Percentiles rank a stretch among this genome's conserved stretches.
Conservation (phyloP, 164 flowering plant genomes). For the Hamamelis virginiana region DNA sequence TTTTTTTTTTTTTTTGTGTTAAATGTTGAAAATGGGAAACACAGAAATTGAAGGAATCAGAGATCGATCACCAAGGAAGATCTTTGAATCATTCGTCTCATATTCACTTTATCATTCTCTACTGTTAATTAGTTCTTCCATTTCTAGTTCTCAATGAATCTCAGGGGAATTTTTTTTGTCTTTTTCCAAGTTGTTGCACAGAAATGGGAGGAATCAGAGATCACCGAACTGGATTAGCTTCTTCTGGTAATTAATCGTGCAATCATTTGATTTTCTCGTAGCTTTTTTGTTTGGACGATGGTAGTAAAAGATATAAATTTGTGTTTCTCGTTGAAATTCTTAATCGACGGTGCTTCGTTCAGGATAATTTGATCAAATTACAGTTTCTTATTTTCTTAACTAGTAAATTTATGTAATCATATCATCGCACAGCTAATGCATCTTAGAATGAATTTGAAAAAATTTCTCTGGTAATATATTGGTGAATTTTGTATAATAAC, state of each 20-base stretch:
- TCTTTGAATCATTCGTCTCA: constrained; percentile 1
- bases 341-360: background rate
- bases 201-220: constrained; percentile 77
- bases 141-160: background rate
- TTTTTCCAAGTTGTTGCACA: constrained; percentile 67
- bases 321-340: background rate
- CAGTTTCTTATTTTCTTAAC: too few relatives aligned
- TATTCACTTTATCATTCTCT: background rate
- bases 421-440: background rate
- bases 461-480: background rate
- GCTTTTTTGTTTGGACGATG: background rate
- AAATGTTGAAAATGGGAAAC: too few relatives aligned
- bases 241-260: constrained; percentile 56
- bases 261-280: background rate
- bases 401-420: background rate
- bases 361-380: background rate
- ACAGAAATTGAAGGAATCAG: too few relatives aligned
- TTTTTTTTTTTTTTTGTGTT: too few relatives aligned
- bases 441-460: background rate
- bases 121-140: background rate
- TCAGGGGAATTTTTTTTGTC: background rate
- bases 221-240: constrained; percentile 91
- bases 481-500: background rate
- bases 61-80: too few relatives aligned
- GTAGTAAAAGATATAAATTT: background rate